Evolutionary conservation across 768 basidiomycete genomes (phyloP).

Genomic region (Hortiboletus campestris): DNA sequence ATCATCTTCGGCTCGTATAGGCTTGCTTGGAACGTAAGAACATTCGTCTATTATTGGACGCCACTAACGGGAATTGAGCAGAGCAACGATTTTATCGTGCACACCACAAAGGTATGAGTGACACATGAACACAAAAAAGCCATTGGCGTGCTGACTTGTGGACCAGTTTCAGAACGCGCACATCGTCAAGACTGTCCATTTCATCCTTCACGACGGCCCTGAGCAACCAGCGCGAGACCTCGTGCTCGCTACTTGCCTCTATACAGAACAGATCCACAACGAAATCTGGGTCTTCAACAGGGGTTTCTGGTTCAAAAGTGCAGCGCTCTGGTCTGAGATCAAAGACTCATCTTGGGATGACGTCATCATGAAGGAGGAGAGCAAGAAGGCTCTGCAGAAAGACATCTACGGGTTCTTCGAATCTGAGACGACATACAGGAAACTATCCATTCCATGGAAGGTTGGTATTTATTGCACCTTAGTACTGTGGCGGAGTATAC

Average conservation of each 20-base stretch:
- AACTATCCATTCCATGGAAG: constrained; percentile 82
- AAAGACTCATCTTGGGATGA: constrained; percentile 73
- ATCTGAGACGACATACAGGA: constrained; percentile 71
- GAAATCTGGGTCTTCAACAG: constrained; percentile 80
- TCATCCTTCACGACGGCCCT: constrained; percentile 60
- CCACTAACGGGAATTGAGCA: constrained; percentile 23
- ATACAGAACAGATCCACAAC: constrained; percentile 52
- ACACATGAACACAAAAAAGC: not conserved
- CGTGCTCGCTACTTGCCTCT: constrained; percentile 52
- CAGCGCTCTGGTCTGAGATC: constrained; percentile 56
- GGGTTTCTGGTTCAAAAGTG: constrained; percentile 65
- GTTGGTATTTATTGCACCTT: constrained; percentile 30
- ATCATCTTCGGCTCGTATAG: constrained; percentile 56
- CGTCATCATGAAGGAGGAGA: constrained; percentile 66
- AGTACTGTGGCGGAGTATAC: not conserved
- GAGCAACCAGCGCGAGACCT: constrained; percentile 52
- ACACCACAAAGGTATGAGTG: constrained; percentile 45
- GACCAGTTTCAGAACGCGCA: constrained; percentile 31
- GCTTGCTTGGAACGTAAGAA: constrained; percentile 57
- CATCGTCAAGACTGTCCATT: constrained; percentile 34
- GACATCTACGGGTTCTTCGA: constrained; percentile 80
- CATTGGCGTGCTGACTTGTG: not conserved
- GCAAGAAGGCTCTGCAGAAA: constrained; percentile 66
- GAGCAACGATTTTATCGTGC: constrained; percentile 57
- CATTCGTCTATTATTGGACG: not conserved